Evolutionary conservation across 805 yeast species (phyloP), one percentile per base, ranked within the genome.

Genomic region (Nakazawaea anatomiae): DNA sequence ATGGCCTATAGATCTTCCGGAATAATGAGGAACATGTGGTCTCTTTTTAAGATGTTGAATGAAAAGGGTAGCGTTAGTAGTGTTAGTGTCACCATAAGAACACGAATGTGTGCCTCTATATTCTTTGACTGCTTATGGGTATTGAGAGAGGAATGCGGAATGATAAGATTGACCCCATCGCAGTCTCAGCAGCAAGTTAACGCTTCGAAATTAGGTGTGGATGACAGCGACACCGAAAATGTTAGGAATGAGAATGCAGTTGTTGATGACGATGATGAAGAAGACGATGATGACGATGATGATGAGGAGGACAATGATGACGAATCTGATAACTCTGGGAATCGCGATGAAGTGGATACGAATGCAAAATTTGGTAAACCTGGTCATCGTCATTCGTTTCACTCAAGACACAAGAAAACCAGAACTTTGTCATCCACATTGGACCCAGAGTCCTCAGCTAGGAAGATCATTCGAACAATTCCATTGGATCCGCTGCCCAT

Each of bases 1-100:
- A 83, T 94, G 75, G 89, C 97, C 0, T 89, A 88, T 64, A 77
- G 98, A 57, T 87, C 96, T 0, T 83, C 96, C 44, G 97, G 96
- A 7, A 89, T 94, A 53, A 89, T 94, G 94, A 79, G 87, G 60
- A 90, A 90, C 61, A 84, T 90, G 73, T 92, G 99, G 99, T 88
- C 86, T 53, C 73, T 90, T 53, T 87, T 87, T 66, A 79, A 85
- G 47, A 76, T 85, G 4, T 70, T 90, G 57, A 79, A 82, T 55
- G 83, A 79, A 41, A 80, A 77, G 54, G 66, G 60, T 36, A 65
- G 66, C n/a, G 57, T 63, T 51, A 65, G 68, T 8, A 64, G 65
- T 12, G 62, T 69, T 32, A 69, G 71, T 40, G 82, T 87, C 4
- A 76, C 77, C 3, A 84, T 91, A 12, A 75, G 87, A 46, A 85